Percentiles rank a stretch among this genome's conserved stretches.
Conservation (phyloP, 495 filamentous ascomycete species). For the Podospora sp. region DNA sequence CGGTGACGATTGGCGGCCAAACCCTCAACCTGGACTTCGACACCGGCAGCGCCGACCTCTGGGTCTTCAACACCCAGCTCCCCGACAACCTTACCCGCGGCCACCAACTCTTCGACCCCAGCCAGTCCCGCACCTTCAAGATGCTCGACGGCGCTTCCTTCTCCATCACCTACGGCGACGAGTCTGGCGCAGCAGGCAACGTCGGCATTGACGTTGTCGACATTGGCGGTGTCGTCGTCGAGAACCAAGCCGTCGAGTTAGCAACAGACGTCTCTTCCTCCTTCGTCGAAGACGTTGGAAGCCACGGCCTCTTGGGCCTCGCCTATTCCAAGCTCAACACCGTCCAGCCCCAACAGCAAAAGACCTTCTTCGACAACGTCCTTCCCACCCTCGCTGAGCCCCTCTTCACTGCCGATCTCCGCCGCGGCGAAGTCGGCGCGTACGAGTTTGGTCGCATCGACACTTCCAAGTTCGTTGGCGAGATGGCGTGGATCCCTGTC, state of each 20-base stretch:
- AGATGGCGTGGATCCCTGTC: slow-evolving; percentile 64
- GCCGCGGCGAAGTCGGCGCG: slow-evolving; percentile 60
- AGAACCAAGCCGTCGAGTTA: slow-evolving; percentile 70
- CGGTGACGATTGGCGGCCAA: slow-evolving; percentile 73
- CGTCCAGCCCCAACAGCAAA: slow-evolving; percentile 65
- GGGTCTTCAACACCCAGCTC: slow-evolving; percentile 75
- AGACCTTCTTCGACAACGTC: slow-evolving; percentile 83
- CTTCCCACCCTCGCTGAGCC: slow-evolving; percentile 63
- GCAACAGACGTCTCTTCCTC: slow-evolving; percentile 63
- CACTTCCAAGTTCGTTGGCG: slow-evolving; percentile 62
- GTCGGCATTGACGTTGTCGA: slow-evolving; percentile 75
- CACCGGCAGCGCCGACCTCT: slow-evolving; percentile 81
- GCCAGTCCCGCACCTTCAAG: slow-evolving; percentile 57
- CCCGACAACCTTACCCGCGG: slow-evolving; percentile 44
- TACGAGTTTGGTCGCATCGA: slow-evolving; percentile 83
- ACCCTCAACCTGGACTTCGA: slow-evolving; percentile 77
- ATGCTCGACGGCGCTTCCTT: slow-evolving; percentile 52
- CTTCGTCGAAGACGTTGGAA: slow-evolving; percentile 63
- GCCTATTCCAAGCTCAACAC: slow-evolving; percentile 77
- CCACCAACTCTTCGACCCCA: slow-evolving; percentile 66
- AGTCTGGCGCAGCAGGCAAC: slow-evolving; percentile 63
- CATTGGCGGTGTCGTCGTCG: slow-evolving; percentile 71
- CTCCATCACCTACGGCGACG: slow-evolving; percentile 75
- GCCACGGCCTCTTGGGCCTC: slow-evolving; percentile 77
- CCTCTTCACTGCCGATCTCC: slow-evolving; percentile 73